Percentiles rank a stretch among this genome's conserved stretches.
Conservation (phyloP, 768 basidiomycete species). For the Lactarius hatsudake region DNA sequence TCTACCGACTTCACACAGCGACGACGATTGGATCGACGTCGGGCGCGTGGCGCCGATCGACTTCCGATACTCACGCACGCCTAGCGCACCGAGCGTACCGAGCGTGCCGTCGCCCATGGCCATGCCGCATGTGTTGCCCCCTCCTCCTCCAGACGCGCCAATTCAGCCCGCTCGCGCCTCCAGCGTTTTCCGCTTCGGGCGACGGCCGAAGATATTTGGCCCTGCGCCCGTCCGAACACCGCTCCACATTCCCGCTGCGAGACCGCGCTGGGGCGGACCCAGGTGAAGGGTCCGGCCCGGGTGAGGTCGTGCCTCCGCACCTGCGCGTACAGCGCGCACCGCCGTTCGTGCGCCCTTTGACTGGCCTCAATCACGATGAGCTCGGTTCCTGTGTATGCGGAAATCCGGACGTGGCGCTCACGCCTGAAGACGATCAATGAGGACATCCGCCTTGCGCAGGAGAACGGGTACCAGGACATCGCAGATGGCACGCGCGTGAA, state of each 20-base stretch:
- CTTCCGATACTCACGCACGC: constrained; percentile 31
- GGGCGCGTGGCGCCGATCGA: constrained; percentile 44
- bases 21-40: constrained; percentile 62
- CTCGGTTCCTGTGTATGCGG: constrained; percentile 62
- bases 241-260: constrained; percentile 67
- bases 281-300: constrained; percentile 33
- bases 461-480: constrained; percentile 65
- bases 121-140: constrained; percentile 10
- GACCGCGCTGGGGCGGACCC: constrained; percentile 33
- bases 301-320: constrained; percentile 57
- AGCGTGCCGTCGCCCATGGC: constrained; percentile 10
- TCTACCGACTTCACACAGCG: constrained; percentile 23
- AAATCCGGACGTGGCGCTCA: constrained; percentile 69
- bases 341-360: constrained; percentile 74
- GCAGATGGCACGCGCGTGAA: constrained; percentile 66
- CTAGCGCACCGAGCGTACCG: constrained; percentile 15
- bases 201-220: constrained; percentile 27
- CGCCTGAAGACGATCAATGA: constrained; percentile 68
- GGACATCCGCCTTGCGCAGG: constrained; percentile 69
- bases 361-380: constrained; percentile 63
- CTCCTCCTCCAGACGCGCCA: constrained; percentile 27
- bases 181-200: constrained; percentile 23
- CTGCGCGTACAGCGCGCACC: constrained; percentile 64
- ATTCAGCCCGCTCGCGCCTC: constrained; percentile 21
- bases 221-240: constrained; percentile 36